Evolutionary conservation across 495 filamentous ascomycete genomes (phyloP).

Genomic region (Tuber calosporum): DNA sequence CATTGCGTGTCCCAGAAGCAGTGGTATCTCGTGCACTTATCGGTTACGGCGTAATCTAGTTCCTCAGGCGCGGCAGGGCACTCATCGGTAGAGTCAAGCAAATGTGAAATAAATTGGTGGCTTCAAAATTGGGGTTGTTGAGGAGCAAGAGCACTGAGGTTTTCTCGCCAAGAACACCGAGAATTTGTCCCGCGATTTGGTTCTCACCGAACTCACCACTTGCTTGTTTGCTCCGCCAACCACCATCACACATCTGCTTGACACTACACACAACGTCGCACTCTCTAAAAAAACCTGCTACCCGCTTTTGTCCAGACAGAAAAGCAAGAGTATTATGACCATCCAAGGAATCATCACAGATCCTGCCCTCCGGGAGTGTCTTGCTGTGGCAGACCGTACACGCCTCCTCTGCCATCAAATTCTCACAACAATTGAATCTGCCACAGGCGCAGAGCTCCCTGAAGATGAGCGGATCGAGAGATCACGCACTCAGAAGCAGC

Average conservation of each 20-base stretch:
- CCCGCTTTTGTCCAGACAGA: neutral
- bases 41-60: neutral
- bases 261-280: conserved; percentile 9
- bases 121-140: neutral
- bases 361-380: conserved; percentile 60
- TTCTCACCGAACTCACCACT: neutral
- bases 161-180: conserved; percentile 6
- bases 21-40: neutral
- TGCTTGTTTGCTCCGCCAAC: conserved; percentile 8
- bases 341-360: conserved; percentile 60
- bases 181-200: neutral
- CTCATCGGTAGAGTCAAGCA: neutral
- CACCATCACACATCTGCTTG: neutral
- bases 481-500: conserved; percentile 69
- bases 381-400: conserved; percentile 61
- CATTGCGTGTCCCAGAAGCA: conserved; percentile 42
- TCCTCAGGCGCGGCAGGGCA: neutral
- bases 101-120: neutral
- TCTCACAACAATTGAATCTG: conserved; percentile 53
- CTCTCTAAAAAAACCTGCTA: neutral
- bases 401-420: conserved; percentile 68
- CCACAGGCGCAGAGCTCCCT: conserved; percentile 43
- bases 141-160: neutral
- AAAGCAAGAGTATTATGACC: conserved; percentile 43
- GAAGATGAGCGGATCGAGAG: conserved; percentile 55